A percentile compares a stretch with the other conserved stretches of the same genome.
Conservation (phyloP, 768 basidiomycete genomes). For the Rhodotorula taiwanensis region DNA sequence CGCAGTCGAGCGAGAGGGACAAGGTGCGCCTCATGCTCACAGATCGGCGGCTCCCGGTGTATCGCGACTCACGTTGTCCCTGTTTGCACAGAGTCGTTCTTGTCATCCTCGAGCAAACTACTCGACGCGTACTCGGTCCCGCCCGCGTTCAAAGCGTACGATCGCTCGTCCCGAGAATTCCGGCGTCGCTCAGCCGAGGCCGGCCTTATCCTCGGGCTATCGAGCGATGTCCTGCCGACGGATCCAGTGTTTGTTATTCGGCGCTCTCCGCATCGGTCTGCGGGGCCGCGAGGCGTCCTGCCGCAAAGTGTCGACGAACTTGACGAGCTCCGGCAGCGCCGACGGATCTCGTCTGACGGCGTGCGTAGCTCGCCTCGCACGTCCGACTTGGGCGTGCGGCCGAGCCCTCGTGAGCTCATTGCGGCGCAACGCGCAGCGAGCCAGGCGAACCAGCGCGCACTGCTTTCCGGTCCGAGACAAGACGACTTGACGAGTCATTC, state of each 20-base stretch:
- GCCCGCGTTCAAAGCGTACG: conserved; percentile 61
- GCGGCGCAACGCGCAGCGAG: conserved; percentile 82
- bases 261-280: conserved; percentile 50
- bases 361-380: too few species aligned
- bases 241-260: conserved; percentile 67
- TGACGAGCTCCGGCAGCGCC: conserved; percentile 24
- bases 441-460: conserved; percentile 74
- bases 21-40: conserved; percentile 53
- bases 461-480: conserved; percentile 78
- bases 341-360: neutral
- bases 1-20: conserved; percentile 52
- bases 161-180: conserved; percentile 56
- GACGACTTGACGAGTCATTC: conserved; percentile 80
- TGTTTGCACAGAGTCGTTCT: conserved; percentile 52
- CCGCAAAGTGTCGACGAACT: conserved; percentile 30
- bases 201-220: conserved; percentile 58
- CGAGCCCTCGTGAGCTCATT: conserved; percentile 71
- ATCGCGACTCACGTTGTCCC: neutral
- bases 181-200: conserved; percentile 87
- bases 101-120: conserved; percentile 71
- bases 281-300: conserved; percentile 36
- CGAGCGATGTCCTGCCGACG: conserved; percentile 67
- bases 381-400: too few species aligned
- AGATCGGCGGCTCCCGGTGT: too few species aligned
- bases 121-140: conserved; percentile 67